These are phyloP conservation scores for Sphaerostilbella broomeana DNA, from an alignment of 2,329 filamentous ascomycete genomes.

Conservation along the genomic window DNA sequence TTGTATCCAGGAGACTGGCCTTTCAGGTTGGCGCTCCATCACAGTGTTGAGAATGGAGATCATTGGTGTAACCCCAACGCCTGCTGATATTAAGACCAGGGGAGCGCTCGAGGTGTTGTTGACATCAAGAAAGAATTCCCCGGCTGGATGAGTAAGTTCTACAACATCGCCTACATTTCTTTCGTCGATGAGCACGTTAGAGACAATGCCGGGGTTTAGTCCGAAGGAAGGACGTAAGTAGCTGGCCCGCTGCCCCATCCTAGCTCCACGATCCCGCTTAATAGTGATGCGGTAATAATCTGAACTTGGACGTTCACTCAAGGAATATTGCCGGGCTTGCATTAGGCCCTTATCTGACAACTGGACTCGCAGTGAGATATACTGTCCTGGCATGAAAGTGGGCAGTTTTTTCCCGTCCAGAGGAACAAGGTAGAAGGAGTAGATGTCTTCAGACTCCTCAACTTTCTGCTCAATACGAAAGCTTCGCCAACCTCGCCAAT, in stretches of 20 bases:
- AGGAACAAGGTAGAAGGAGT: constrained; percentile 63
- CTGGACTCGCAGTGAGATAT: constrained; percentile 56
- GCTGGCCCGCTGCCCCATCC: constrained; percentile 24
- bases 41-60: constrained; percentile 54
- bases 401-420: constrained; percentile 56
- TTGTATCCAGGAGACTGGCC: constrained; percentile 54
- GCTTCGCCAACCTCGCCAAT: constrained; percentile 61
- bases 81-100: constrained; percentile 55
- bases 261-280: constrained; percentile 56
- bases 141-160: constrained; percentile 59
- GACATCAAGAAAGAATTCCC: constrained; percentile 52
- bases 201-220: constrained; percentile 57
- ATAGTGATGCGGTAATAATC: constrained; percentile 65
- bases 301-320: constrained; percentile 56
- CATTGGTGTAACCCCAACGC: constrained; percentile 54
- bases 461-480: constrained; percentile 61
- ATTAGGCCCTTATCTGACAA: constrained; percentile 50
- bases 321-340: constrained; percentile 66
- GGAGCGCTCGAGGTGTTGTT: constrained; percentile 34
- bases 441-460: constrained; percentile 60
- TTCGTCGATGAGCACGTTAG: constrained; percentile 60
- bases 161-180: constrained; percentile 56
- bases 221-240: constrained; percentile 22
- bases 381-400: constrained; percentile 62
- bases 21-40: constrained; percentile 35